Evolutionary conservation across 345 rosid genomes (phyloP).

Genomic region (Aquilaria yunnanensis): DNA sequence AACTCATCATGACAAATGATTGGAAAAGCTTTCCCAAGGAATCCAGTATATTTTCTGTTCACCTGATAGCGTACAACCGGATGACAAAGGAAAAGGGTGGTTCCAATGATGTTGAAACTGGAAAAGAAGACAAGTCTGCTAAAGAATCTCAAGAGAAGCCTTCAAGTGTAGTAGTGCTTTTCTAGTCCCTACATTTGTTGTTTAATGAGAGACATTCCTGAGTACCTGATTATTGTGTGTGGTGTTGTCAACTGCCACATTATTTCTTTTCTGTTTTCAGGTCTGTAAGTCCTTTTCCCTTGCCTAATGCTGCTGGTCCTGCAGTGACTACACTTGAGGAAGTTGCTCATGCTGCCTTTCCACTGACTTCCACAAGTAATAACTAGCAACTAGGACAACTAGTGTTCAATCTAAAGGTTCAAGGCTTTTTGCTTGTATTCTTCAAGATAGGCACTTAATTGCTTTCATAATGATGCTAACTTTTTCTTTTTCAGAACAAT

Average conservation of each 20-base stretch:
- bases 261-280: constrained; percentile 31
- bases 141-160: constrained; percentile 44
- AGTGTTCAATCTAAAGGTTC: constrained; percentile 84
- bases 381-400: constrained; percentile 85
- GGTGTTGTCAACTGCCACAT: not conserved
- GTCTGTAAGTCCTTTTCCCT: constrained; percentile 38
- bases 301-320: constrained; percentile 91
- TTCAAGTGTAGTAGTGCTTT: constrained; percentile 29
- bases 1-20: constrained; percentile 75
- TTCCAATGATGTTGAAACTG: constrained; percentile 29
- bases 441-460: not conserved
- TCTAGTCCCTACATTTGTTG: not conserved
- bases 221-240: constrained; percentile 3
- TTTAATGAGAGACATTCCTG: not conserved
- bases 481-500: constrained; percentile 37
- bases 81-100: constrained; percentile 31
- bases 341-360: constrained; percentile 67
- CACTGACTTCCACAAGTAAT: constrained; percentile 70
- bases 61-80: constrained; percentile 30
- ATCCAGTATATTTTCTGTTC: constrained; percentile 55
- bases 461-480: not conserved
- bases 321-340: constrained; percentile 78
- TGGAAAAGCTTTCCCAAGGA: constrained; percentile 83
- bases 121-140: constrained; percentile 22
- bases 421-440: constrained; percentile 4